Conservation (phyloP, 2,329 filamentous ascomycete genomes). For the Epichloe amarillans region DNA sequence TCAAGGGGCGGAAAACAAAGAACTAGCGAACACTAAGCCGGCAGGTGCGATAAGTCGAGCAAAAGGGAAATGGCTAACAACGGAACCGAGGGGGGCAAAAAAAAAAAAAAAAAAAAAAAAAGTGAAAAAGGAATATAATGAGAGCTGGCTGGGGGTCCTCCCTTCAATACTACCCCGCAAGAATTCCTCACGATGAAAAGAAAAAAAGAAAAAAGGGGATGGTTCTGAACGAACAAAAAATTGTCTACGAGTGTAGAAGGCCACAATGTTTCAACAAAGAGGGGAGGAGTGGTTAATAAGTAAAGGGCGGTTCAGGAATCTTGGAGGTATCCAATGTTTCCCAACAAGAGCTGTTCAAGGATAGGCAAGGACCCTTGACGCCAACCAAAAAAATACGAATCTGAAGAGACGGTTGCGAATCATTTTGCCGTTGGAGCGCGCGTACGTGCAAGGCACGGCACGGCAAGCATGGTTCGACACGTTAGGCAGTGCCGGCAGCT, state of each 20-base stretch:
- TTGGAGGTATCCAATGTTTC: not conserved
- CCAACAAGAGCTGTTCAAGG: not conserved
- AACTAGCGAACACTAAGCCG: slow-evolving; percentile 4
- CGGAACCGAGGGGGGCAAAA: not conserved
- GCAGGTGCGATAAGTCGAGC: slow-evolving; percentile 1
- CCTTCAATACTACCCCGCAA: slow-evolving; percentile 4
- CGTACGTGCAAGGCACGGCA: not conserved
- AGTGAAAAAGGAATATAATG: not conserved
- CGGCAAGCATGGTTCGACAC: no score
- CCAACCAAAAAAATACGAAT: not conserved
- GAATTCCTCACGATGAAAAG: slow-evolving; percentile 2
- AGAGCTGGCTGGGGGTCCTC: not conserved
- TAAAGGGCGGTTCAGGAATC: not conserved
- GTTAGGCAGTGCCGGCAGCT: not conserved
- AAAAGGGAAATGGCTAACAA: not conserved
- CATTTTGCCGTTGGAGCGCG: not conserved
- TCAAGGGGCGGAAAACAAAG: not conserved
- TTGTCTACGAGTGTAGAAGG: not conserved
- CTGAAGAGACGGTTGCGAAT: not conserved
- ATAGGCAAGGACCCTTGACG: not conserved
- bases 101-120: not conserved
- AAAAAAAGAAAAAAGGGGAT: not conserved
- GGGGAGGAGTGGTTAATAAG: not conserved
- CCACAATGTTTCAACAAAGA: not conserved
- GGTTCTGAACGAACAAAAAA: not conserved